Conservation (phyloP, 1,284 basidiomycete species). For the Ceratobasidium sp. region DNA sequence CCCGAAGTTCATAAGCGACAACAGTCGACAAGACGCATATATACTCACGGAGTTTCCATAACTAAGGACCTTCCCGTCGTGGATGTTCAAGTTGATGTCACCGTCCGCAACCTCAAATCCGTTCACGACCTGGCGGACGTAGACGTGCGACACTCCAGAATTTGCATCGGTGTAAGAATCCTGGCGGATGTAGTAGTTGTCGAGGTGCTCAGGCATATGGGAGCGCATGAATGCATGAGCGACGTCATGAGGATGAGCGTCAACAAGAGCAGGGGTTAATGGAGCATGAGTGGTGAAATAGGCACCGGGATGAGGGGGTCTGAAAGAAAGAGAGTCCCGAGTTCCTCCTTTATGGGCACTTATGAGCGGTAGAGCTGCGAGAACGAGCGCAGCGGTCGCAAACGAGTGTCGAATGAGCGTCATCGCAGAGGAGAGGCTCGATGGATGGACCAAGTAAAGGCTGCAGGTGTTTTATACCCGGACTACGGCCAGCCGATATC, state of each 20-base stretch:
- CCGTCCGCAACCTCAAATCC: constrained; percentile 88
- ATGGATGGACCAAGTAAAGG: no score
- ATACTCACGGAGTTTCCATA: constrained; percentile 16
- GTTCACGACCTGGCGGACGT: constrained; percentile 80
- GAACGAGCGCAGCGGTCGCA: constrained; percentile 11
- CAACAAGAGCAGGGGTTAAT: constrained; percentile 27
- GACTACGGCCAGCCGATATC: background rate
- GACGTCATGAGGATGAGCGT: constrained; percentile 52
- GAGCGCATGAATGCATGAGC: constrained; percentile 69
- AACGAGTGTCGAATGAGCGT: background rate
- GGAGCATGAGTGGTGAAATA: constrained; percentile 40
- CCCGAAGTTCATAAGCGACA: background rate
- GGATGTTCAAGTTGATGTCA: constrained; percentile 87
- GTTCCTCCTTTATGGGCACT: background rate
- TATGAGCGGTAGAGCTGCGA: background rate
- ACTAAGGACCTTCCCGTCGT: constrained; percentile 1
- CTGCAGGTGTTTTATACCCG: background rate
- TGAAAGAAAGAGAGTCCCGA: constrained; percentile 56
- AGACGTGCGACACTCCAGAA: constrained; percentile 86
- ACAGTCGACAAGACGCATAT: constrained; percentile 43
- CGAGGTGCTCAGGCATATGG: constrained; percentile 47
- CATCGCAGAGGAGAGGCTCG: background rate
- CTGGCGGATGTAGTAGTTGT: constrained; percentile 68
- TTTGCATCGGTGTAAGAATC: constrained; percentile 87
- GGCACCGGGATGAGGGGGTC: constrained; percentile 53